Percentiles rank a stretch among this genome's conserved stretches.
Evolutionary conservation across 2,329 filamentous ascomycete species (phyloP).

Genomic region (Rutstroemia sp.): DNA sequence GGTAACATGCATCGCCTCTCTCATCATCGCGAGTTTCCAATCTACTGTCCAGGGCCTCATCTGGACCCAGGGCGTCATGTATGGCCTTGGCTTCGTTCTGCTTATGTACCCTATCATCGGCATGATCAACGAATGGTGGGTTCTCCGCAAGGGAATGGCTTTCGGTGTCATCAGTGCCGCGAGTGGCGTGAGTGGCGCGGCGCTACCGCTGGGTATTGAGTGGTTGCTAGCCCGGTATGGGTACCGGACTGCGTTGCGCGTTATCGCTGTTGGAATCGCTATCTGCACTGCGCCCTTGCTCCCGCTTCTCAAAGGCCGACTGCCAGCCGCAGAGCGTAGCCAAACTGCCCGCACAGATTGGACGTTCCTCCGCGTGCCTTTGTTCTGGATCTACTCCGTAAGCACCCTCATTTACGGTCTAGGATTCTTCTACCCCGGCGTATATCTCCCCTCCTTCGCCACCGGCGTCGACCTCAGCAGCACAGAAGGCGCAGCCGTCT

Average conservation of each 20-base stretch:
- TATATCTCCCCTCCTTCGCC: constrained; percentile 41
- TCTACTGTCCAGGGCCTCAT: constrained; percentile 47
- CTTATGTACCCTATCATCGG: constrained; percentile 49
- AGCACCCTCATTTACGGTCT: constrained; percentile 45
- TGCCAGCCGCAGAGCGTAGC: constrained; percentile 34
- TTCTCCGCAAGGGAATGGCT: constrained; percentile 41
- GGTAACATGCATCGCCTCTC: constrained; percentile 33
- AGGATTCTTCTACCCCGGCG: constrained; percentile 48
- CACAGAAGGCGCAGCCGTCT: constrained; percentile 52
- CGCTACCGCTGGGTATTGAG: background rate
- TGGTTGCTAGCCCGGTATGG: constrained; percentile 32
- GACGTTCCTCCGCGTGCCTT: constrained; percentile 36
- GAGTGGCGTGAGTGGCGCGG: background rate
- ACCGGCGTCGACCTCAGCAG: constrained; percentile 50
- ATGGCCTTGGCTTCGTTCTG: constrained; percentile 49
- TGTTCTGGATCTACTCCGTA: constrained; percentile 42
- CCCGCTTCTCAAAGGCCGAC: constrained; percentile 34
- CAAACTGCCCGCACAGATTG: constrained; percentile 17
- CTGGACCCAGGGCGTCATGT: constrained; percentile 52
- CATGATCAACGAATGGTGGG: constrained; percentile 57
- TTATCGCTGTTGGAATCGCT: constrained; percentile 34
- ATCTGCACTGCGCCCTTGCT: constrained; percentile 35
- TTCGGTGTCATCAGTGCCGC: background rate
- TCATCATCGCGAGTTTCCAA: constrained; percentile 43
- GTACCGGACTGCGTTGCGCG: constrained; percentile 35